These are phyloP conservation scores for Pseudocercospora cruenta DNA, from an alignment of 2,329 filamentous ascomycete genomes.

Conservation along the genomic window DNA sequence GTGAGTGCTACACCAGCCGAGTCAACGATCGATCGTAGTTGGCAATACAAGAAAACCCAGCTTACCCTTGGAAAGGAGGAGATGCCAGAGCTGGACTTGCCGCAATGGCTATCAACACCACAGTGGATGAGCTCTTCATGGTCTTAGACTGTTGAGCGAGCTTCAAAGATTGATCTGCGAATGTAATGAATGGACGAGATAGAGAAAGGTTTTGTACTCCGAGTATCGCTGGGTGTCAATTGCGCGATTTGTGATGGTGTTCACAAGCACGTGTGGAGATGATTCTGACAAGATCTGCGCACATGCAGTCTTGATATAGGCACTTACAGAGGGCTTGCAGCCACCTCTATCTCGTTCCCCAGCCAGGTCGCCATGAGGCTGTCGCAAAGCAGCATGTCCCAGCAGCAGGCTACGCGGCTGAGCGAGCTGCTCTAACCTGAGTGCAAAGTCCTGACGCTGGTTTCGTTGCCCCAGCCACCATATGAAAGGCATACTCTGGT, in stretches of 20 bases:
- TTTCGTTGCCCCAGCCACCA: background rate
- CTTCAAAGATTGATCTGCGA: background rate
- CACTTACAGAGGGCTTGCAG: background rate
- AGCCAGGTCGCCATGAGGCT: background rate
- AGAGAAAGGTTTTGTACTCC: background rate
- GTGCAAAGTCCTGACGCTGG: background rate
- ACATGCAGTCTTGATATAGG: constrained; percentile 1
- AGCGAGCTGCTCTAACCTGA: background rate
- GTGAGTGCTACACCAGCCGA: background rate
- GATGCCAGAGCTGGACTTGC: background rate
- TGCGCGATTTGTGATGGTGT: background rate
- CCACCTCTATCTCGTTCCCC: background rate
- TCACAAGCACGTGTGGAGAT: background rate
- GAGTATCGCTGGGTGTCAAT: background rate
- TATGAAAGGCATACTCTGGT: background rate
- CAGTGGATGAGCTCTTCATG: background rate
- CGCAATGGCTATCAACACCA: background rate
- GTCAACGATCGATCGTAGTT: background rate
- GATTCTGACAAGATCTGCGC: background rate
- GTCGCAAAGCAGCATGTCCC: background rate
- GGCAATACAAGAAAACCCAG: background rate
- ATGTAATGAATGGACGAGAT: background rate
- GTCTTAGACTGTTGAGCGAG: background rate
- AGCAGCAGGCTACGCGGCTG: background rate
- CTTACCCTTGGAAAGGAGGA: background rate